These are phyloP conservation scores for Cucumis hystrix DNA, from an alignment of 306 rosid genomes.

Conservation along the genomic window DNA sequence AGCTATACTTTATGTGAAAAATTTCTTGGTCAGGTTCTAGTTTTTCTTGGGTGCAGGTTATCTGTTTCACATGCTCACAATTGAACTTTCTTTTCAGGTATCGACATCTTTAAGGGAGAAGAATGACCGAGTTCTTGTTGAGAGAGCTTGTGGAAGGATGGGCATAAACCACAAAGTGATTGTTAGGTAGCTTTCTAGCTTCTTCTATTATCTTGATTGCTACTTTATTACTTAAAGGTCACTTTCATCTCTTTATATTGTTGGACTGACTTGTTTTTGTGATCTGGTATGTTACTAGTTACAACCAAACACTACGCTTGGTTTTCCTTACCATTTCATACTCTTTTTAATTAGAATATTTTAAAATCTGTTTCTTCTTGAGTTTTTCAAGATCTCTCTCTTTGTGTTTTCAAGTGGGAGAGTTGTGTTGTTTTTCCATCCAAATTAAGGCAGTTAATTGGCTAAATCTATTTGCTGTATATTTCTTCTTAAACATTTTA, in stretches of 20 bases:
- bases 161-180: conserved; percentile 54
- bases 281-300: conserved; percentile 41
- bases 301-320: background rate
- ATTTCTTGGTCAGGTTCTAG: background rate
- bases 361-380: too few relatives aligned
- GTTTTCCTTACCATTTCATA: background rate
- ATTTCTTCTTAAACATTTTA: too few relatives aligned
- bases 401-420: too few relatives aligned
- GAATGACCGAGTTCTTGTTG: conserved; percentile 51
- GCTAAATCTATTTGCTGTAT: too few relatives aligned
- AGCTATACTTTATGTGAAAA: background rate
- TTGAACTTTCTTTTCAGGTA: conserved; percentile 27
- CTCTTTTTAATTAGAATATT: background rate
- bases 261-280: conserved; percentile 45
- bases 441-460: too few relatives aligned
- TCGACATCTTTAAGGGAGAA: conserved; percentile 59
- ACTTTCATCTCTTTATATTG: conserved; percentile 51
- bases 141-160: conserved; percentile 66
- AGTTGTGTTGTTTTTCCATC: too few relatives aligned
- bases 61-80: background rate
- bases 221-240: conserved; percentile 30
- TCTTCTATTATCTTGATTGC: conserved; percentile 49
- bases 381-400: too few relatives aligned
- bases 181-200: conserved; percentile 55
- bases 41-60: background rate